A percentile compares a stretch with the other conserved stretches of the same genome.
phyloP scores from a whole-genome alignment of 495 filamentous ascomycete genomes.

The Neurospora sp. region DNA sequence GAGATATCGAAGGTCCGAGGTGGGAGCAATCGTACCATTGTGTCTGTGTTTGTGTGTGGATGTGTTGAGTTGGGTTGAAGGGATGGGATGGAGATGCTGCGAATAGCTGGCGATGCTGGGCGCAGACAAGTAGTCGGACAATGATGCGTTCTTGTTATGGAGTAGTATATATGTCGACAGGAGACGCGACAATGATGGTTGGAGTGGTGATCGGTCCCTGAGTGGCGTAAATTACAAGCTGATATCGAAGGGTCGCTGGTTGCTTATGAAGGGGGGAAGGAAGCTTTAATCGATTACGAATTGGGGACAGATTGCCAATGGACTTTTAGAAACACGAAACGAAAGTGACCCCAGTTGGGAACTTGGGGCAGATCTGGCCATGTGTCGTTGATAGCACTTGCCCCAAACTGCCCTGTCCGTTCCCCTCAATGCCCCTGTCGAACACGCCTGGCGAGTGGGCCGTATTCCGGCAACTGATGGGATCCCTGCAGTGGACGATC shows the following conservation, averaged over 20 bases:
- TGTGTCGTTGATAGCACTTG: constrained; percentile 9
- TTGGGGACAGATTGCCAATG: constrained; percentile 22
- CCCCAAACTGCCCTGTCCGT: not conserved
- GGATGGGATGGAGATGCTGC: not conserved
- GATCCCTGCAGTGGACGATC: not conserved
- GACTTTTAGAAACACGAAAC: not conserved
- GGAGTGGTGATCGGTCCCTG: not conserved
- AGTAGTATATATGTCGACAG: not conserved
- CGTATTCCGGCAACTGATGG: not conserved
- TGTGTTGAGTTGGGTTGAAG: not conserved
- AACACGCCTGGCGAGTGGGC: not conserved
- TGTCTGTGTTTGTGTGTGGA: not conserved
- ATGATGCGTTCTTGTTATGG: not conserved
- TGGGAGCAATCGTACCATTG: constrained; percentile 14
- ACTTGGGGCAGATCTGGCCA: constrained; percentile 17
- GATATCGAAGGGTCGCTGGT: not conserved
- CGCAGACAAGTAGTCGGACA: not conserved
- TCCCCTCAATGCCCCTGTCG: not conserved
- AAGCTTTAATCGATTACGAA: not conserved
- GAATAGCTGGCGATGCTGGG: not conserved
- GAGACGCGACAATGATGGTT: not conserved
- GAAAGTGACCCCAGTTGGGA: not conserved
- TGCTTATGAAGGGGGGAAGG: not conserved
- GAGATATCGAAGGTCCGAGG: not conserved
- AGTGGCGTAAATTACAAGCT: not conserved